These are phyloP conservation scores for Carpinus fangiana DNA, from an alignment of 306 rosid species.

Conservation along the genomic window DNA sequence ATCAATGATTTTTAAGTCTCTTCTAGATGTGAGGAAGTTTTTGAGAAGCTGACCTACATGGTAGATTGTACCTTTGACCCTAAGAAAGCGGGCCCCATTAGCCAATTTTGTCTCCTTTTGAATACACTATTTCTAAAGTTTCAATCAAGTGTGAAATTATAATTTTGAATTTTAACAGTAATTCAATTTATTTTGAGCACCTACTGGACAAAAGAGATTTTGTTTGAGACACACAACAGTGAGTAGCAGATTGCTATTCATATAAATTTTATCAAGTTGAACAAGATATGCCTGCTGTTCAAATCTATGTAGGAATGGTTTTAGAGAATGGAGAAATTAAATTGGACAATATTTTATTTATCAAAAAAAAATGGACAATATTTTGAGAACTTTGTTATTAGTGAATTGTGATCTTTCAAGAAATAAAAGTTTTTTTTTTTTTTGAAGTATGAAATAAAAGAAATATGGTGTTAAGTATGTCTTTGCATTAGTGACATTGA, in stretches of 20 bases:
- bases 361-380: no score
- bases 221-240: background rate
- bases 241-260: background rate
- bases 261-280: background rate
- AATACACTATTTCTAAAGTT: background rate
- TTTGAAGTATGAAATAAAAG: background rate
- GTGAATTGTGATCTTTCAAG: background rate
- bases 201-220: background rate
- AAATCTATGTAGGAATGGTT: background rate
- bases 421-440: background rate
- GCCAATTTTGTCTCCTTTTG: background rate
- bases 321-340: background rate
- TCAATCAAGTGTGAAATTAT: background rate
- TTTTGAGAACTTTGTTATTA: background rate
- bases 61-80: background rate
- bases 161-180: background rate
- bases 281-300: background rate
- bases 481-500: background rate
- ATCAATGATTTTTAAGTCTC: background rate
- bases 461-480: conserved; percentile 1
- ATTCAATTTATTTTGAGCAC: background rate
- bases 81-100: background rate
- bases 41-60: background rate
- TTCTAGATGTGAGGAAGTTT: background rate
- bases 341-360: background rate